Conservation (phyloP, 371 early-diverging fungal genomes). For the Mucor lusitanicus region DNA sequence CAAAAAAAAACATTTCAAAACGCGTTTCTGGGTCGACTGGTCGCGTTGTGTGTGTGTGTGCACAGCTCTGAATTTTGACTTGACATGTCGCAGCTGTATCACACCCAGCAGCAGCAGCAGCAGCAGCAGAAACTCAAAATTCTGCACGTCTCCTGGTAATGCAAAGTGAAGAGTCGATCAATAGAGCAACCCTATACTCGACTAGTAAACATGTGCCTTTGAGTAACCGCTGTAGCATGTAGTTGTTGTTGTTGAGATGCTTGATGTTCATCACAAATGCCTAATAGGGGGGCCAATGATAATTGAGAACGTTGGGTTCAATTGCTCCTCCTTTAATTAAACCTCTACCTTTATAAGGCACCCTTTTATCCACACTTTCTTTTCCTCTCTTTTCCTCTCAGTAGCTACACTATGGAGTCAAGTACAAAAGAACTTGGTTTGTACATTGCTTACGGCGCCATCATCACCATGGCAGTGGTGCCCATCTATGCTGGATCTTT, state of each 20-base stretch:
- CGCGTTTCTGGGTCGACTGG: background rate
- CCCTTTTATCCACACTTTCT: too few species aligned
- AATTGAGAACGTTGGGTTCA: constrained; percentile 1
- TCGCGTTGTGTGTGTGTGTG: background rate
- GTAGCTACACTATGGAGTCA: constrained; percentile 7
- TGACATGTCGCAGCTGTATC: background rate
- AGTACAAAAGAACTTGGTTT: constrained; percentile 39
- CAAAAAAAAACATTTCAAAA: background rate
- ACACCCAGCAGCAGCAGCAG: too few species aligned
- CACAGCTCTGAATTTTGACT: background rate
- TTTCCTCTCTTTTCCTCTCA: background rate
- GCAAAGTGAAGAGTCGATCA: background rate
- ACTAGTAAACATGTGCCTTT: background rate
- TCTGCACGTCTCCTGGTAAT: background rate
- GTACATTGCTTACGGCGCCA: constrained; percentile 84
- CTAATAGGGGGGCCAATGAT: background rate
- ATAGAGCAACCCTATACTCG: too few species aligned
- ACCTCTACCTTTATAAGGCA: background rate
- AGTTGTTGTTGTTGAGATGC: background rate
- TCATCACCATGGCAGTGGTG: constrained; percentile 83
- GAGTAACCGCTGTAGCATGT: background rate
- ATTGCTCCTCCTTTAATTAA: background rate
- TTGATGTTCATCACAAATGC: background rate
- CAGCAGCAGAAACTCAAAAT: too few species aligned
- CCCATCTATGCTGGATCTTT: constrained; percentile 91